These are phyloP conservation scores for Podila minutissima DNA, from an alignment of 192 early-diverging fungal genomes.

Conservation along the genomic window DNA sequence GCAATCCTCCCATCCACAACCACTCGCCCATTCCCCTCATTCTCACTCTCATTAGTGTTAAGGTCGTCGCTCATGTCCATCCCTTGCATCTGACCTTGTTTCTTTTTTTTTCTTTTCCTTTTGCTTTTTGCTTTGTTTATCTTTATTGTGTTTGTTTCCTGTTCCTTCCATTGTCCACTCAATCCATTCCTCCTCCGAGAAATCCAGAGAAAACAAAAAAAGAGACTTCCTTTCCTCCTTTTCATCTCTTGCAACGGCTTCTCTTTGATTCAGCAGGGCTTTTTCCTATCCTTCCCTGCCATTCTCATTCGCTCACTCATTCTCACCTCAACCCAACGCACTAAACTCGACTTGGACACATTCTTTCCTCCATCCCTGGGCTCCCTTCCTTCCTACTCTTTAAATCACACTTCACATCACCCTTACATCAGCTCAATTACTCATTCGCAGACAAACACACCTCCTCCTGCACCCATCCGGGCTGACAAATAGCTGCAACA, in stretches of 20 bases:
- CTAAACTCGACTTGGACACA: not conserved
- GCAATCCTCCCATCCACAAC: no score
- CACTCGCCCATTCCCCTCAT: not conserved
- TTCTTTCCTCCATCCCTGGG: not conserved
- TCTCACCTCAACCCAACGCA: no score
- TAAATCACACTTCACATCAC: not conserved
- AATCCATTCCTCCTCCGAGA: no score
- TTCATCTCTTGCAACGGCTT: no score
- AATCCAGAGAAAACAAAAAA: not conserved
- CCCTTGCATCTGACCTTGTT: no score
- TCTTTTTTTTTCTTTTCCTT: not conserved
- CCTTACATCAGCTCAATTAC: not conserved
- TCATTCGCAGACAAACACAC: not conserved
- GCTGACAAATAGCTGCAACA: not conserved
- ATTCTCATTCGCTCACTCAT: no score
- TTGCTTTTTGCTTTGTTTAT: not conserved
- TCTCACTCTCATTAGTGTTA: no score
- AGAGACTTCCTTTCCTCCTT: not conserved
- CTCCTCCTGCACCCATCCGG: not conserved
- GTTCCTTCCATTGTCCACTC: no score
- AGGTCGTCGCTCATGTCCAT: no score
- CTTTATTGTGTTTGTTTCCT: not conserved
- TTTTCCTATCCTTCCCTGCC: slow-evolving; percentile 3
- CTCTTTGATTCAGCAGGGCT: not conserved
- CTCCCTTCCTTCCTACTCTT: not conserved